Percentiles rank a stretch among this genome's conserved stretches.
phyloP scores from a whole-genome alignment of 805 yeast genomes.

The Phaffomyces antillensis region DNA sequence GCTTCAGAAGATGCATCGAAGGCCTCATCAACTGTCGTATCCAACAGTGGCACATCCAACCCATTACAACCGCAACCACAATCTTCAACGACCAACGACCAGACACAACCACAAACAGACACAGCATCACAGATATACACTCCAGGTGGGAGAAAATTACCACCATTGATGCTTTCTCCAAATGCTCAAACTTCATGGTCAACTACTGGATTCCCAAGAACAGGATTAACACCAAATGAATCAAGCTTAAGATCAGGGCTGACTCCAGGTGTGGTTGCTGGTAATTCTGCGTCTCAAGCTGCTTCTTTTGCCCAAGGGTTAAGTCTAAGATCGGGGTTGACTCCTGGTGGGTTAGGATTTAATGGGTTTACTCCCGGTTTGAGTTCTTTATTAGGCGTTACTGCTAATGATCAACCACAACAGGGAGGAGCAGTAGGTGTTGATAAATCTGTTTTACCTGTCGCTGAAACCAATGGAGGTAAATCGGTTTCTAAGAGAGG shows the following conservation, averaged over 20 bases:
- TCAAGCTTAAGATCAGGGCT: slow-evolving; percentile 63
- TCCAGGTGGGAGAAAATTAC: slow-evolving; percentile 51
- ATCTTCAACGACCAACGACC: not conserved
- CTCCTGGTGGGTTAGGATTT: slow-evolving; percentile 21
- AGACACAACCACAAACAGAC: not conserved
- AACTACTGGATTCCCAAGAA: slow-evolving; percentile 23
- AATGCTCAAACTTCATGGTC: slow-evolving; percentile 20
- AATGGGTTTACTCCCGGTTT: slow-evolving; percentile 31
- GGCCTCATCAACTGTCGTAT: slow-evolving; percentile 20
- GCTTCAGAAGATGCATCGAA: slow-evolving; percentile 46
- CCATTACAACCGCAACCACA: not conserved
- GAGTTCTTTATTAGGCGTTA: slow-evolving; percentile 18
- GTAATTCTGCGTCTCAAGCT: slow-evolving; percentile 30
- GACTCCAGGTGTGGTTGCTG: slow-evolving; percentile 47
- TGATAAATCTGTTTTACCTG: not conserved
- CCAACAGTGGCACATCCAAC: not conserved
- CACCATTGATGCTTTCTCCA: slow-evolving; percentile 34
- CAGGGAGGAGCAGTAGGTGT: not conserved
- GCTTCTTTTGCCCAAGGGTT: slow-evolving; percentile 26
- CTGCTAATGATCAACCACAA: not conserved
- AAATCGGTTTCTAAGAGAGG: slow-evolving; percentile 6
- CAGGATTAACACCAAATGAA: slow-evolving; percentile 75
- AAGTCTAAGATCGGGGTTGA: slow-evolving; percentile 15
- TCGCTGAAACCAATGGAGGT: not conserved
- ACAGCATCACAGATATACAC: slow-evolving; percentile 45